Conservation (phyloP, 495 filamentous ascomycete species). For the Aspergillus coremiiformis region DNA sequence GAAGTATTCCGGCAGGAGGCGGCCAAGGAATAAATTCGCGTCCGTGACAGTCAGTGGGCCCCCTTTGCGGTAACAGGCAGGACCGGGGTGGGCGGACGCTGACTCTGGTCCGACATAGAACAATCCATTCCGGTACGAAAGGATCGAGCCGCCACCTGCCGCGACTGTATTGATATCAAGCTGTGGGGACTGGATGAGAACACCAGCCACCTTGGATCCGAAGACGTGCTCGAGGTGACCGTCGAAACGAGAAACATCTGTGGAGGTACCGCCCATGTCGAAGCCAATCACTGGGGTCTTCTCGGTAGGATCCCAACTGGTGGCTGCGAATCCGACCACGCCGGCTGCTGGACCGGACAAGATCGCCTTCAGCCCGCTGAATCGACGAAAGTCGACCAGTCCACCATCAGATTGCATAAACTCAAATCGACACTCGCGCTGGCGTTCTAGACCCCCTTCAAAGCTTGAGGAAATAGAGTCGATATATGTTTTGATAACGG, state of each 20-base stretch:
- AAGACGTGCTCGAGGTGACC: conserved; percentile 96
- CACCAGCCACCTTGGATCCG: conserved; percentile 91
- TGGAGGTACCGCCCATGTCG: conserved; percentile 94
- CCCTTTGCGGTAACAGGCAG: conserved; percentile 91
- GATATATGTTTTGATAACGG: conserved; percentile 93
- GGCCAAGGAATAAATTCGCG: conserved; percentile 83
- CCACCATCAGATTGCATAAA: conserved; percentile 54
- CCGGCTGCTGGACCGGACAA: conserved; percentile 57
- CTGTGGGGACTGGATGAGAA: conserved; percentile 91
- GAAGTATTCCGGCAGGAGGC: conserved; percentile 89
- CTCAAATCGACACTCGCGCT: conserved; percentile 42
- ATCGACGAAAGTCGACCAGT: conserved; percentile 48
- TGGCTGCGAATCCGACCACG: conserved; percentile 90
- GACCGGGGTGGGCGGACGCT: conserved; percentile 86
- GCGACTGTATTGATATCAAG: conserved; percentile 98
- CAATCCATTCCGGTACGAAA: conserved; percentile 85
- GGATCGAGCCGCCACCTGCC: conserved; percentile 82
- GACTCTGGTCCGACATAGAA: conserved; percentile 97
- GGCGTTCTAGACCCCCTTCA: conserved; percentile 42
- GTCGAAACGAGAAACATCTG: conserved; percentile 89
- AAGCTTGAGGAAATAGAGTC: conserved; percentile 69
- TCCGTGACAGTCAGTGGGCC: conserved; percentile 91
- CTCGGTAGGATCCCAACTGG: conserved; percentile 79
- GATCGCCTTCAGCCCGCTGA: conserved; percentile 53
- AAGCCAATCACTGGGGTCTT: conserved; percentile 92